Base-by-base conservation (phyloP, 495 filamentous ascomycete species). In the Amniculicola lignicola region DNA sequence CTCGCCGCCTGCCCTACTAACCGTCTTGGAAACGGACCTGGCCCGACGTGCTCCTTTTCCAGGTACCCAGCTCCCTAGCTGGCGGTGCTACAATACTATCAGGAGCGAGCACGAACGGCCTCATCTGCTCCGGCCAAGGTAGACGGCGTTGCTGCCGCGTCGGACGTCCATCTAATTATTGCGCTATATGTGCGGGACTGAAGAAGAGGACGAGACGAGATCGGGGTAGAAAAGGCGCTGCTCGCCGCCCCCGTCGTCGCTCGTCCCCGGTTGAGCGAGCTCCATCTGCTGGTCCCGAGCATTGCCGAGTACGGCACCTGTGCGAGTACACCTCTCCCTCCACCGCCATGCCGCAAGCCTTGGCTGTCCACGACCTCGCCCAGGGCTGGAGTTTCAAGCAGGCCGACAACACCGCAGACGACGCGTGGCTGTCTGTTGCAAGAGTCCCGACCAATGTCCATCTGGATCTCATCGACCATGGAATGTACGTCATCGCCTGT, bases 391-490 rank as follows among this genome's bases (percentile, higher is more conserved):
- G 57, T 22, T 64, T 72, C 57, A 70, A 64, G 55, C 66, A 70
- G 48, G 56, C 57, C 3, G 67, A 70, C 38, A 55, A 61, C 12
- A 21, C 37, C 2, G 9, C 23, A 15, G 42, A 63, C 15, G 52
- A 62, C 25, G 66, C 65, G 18, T 72, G 66, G 67, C 59, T 70
- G 4, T 63, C 69, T 12, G 66, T 69, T 23, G 41, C 55, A 28
- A 50, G 53, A 41, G 67, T 72, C 9, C 68, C 69, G 2, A 72
- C 69, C 3, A 70, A 70, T 59, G 60, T 72, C 9, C 69, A 72
- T 57, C 57, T 72, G 12, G 69, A 72, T 48, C 59, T 72, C 31
- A 64, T 70, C 40, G 68, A 58, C 44, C 57, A 72, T 49, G 62
- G 63, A 23, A 66, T 60, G 68, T 70, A 66, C 31, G 66, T 63